Base-by-base conservation (phyloP, 768 basidiomycete species). In the Termitomyces titanicus region DNA sequence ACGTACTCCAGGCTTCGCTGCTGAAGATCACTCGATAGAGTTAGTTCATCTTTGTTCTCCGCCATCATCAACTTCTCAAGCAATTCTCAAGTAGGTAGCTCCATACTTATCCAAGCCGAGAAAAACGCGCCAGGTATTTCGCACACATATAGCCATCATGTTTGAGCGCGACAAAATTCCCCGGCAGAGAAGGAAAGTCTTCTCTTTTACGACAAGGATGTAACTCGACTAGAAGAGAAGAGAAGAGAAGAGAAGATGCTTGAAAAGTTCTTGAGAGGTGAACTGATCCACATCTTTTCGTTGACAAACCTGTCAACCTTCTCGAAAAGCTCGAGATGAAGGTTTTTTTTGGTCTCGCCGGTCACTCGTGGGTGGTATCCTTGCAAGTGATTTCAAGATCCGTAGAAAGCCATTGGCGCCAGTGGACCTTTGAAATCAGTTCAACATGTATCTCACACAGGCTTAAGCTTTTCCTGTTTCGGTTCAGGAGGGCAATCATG, bases 341-440 rank as follows among this genome's bases (percentile, higher is more conserved):
- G 12, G 57, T 64, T 8, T 58, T 63, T 20, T 84, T 75, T 62
- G 72, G 77, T 58, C 61, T 84, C 1, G 58, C 75, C 1, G 83
- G 83, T 0, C 82, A 84, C 47, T 81, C 79, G 5, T 82, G 82
- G 82, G 83, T 12, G 81, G 76, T 3, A 81, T 81, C 68, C 68
- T 84, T 9, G 80, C 68, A 0, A 58, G 68, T 8, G 72, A 77
- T 35, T 78, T 74, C 46, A 77, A 61, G 10, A 64, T 72, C 34
- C 61, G 37, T 18, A 38, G 9, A 38, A 38, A 38, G 37, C n/a
- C 37, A n/a, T 38, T 38, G 37, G 67, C n/a, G 67, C 56, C 64
- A 7, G 65, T 62, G 49, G 40, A 38, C 3, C 57, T 73, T 9
- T 69, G 71, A 64, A 58, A 48, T 20, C 42, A 69, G 53, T 61